Evolutionary conservation across 2,329 filamentous ascomycete species (phyloP).

Genomic region (Epichloe amarillans): DNA sequence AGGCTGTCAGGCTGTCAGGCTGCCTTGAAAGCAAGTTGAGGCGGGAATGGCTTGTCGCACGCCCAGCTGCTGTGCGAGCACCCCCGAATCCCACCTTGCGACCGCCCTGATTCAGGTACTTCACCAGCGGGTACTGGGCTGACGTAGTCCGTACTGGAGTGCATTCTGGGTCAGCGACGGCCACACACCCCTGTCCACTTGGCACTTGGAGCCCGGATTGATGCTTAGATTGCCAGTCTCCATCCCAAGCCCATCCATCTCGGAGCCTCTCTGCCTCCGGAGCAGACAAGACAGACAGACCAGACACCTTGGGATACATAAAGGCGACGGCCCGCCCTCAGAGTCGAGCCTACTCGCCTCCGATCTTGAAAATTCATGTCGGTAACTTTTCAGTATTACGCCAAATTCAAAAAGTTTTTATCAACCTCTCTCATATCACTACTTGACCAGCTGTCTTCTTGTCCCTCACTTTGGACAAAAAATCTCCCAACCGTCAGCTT

Average conservation of each 20-base stretch:
- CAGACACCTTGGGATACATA: conserved; percentile 17
- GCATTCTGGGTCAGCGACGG: background rate
- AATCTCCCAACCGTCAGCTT: too few relatives aligned
- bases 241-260: background rate
- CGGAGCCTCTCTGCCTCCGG: background rate
- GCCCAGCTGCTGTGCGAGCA: background rate
- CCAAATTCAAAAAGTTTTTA: background rate
- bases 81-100: background rate
- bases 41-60: conserved; percentile 3
- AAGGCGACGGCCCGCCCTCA: conserved; percentile 16
- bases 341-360: background rate
- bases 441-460: background rate
- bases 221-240: conserved; percentile 18
- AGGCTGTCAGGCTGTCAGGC: too few relatives aligned
- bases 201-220: conserved; percentile 1
- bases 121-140: conserved; percentile 3
- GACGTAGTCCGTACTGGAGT: conserved; percentile 1
- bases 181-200: background rate
- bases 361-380: background rate
- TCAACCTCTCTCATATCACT: background rate
- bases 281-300: background rate
- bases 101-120: conserved; percentile 7
- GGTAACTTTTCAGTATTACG: background rate
- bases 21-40: too few relatives aligned
- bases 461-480: background rate